A percentile compares a stretch with the other conserved stretches of the same genome.
phyloP scores from a whole-genome alignment of 345 rosid species.

The Murraya koenigii region DNA sequence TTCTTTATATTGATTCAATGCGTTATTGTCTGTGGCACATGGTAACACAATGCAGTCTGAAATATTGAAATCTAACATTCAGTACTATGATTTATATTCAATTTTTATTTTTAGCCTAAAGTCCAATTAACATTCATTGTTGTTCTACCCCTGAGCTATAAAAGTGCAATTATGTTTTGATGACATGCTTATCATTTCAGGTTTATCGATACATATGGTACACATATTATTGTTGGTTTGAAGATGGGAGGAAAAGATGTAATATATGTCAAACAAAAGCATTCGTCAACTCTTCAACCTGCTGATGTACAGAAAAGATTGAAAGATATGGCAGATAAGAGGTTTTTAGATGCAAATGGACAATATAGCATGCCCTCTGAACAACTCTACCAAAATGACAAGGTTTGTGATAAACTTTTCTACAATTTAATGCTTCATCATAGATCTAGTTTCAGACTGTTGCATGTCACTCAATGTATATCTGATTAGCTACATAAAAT shows the following conservation, averaged over 20 bases:
- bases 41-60: background rate
- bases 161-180: constrained; percentile 5
- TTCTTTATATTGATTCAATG: background rate
- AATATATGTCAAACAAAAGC: constrained; percentile 75
- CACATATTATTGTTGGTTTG: constrained; percentile 83
- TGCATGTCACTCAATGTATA: background rate
- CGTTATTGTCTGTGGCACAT: background rate
- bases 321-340: constrained; percentile 84
- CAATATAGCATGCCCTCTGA: constrained; percentile 37
- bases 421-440: background rate
- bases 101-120: background rate
- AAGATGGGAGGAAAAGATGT: constrained; percentile 99
- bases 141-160: background rate
- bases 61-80: background rate
- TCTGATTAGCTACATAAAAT: background rate
- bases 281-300: constrained; percentile 71
- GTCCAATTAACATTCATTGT: background rate
- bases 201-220: constrained; percentile 80
- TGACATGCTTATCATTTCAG: constrained; percentile 35
- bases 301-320: constrained; percentile 74
- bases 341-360: constrained; percentile 57
- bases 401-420: constrained; percentile 32
- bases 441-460: background rate
- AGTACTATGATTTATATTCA: no score
- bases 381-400: constrained; percentile 31